Evolutionary conservation across 2,329 filamentous ascomycete genomes (phyloP), one percentile per base, ranked within the genome.

Genomic region (Trichocomaceae sp.): DNA sequence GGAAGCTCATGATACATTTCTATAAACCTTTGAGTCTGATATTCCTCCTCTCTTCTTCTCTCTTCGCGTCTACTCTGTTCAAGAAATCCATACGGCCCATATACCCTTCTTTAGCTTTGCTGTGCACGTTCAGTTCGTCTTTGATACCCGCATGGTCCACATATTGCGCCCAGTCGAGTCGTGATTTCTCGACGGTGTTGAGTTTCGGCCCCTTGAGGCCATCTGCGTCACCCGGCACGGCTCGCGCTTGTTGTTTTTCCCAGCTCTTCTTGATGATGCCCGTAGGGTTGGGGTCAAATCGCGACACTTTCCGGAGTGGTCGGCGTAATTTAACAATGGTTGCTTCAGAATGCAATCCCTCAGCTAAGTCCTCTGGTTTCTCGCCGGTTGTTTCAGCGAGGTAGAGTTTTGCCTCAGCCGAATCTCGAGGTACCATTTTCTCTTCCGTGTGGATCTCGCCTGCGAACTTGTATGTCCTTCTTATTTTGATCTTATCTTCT

Each of bases 101-200:
- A 66, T 83, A 86, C 0, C 80, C 80, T 53, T 80, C 78, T 63
- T 83, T 84, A 10, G 81, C 81, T 65, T 81, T 83, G 58, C 80
- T 81, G 64, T 84, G 81, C 46, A 75, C 75, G 54, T 80, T 77
- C 63, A 86, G 66, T 66, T 86, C 83, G 55, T 83, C 82, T 55
- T 78, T 77, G 55, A 85, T 78, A 29, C 82, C 82, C 46, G 79
- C 79, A 52, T 79, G 71, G 63, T 84, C 80, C 41, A 86, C 83
- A 62, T 83, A 84, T 10, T 78, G 77, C 19, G 80, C 82, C 83
- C 83, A 86, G 61, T 86, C 83, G 62, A 85, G 71, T 52, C 82
- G 77, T 29, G 80, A 83, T 68, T 85, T 86, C 68, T 84, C 82
- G 49, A 86, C 81, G 0, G 83, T 84, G 60, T 83, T 85, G 70